Evolutionary conservation across 306 rosid genomes (phyloP), one percentile per base, ranked within the genome.

Genomic region (Sophora flavescens): DNA sequence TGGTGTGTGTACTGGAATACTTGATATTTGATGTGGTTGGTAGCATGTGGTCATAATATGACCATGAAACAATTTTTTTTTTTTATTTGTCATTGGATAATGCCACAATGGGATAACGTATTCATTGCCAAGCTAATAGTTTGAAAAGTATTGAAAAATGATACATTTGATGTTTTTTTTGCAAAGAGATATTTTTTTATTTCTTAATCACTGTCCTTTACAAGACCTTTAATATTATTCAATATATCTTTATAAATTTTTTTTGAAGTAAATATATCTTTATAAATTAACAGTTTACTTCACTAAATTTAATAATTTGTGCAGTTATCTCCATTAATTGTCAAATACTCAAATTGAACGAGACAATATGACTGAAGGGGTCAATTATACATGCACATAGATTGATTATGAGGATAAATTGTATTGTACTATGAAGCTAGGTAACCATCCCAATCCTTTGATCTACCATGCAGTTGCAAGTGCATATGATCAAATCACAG

Each of bases 21-120:
- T 63, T 77, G 81, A 69, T 51, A 47, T 54, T 66, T 65, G 66
- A 48, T 78, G 35, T 77, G 90, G 79, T 80, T 80, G 65, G 51
- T 70, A 63, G 70, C 59, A 30, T 82, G 83, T 78, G 74, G 77
- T 63, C 59, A 71, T 58, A 62, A 52, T 60, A 48, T 81, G 28
- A 77, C 54, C 56, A 51, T 30, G 7, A 62, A 57, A 42, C 80
- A 33, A 77, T 47, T 42, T 68, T 39, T 52, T 66, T 22, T 12
- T 57, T 36, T 33, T 57, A 4, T 75, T 50, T 68, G n/a, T 53
- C 61, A 26, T 59, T 61, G 83, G 85, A 80, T 80, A 63, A 78
- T 57, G 41, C 14, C 79, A 63, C 12, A 7, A 13, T 13, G 15
- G 8, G 9, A 51, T 16, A 15, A 6, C 36, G 39, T 3, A 2